Conservation (phyloP, 345 rosid genomes). For the Arabidopsis suecica region DNA sequence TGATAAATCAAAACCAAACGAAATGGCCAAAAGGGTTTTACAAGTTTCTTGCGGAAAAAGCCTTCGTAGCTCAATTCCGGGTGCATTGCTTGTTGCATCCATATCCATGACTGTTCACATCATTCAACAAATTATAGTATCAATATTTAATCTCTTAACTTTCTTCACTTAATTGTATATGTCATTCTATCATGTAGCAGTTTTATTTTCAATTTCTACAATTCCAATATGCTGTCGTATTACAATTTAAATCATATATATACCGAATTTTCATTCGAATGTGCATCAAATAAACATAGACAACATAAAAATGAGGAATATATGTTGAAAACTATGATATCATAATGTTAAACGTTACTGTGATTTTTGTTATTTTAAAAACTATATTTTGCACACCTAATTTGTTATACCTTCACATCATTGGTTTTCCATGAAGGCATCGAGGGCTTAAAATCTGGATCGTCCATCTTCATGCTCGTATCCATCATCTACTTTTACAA, state of each 20-base stretch:
- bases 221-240: neutral
- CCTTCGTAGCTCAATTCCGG: conserved; percentile 86
- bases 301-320: neutral
- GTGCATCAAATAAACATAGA: conserved; percentile 1
- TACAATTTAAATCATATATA: neutral
- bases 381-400: neutral
- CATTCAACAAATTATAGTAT: conserved; percentile 15
- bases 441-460: conserved; percentile 67
- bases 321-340: neutral
- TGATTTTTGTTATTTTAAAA: neutral
- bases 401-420: conserved; percentile 73
- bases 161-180: neutral
- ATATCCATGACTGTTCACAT: conserved; percentile 86
- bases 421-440: conserved; percentile 85
- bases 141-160: neutral
- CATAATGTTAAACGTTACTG: neutral
- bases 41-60: conserved; percentile 84
- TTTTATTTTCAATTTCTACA: neutral
- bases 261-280: neutral
- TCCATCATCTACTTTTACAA: conserved; percentile 57
- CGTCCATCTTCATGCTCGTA: conserved; percentile 61
- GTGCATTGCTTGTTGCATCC: conserved; percentile 99
- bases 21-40: conserved; percentile 33
- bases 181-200: neutral
- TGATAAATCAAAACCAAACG: neutral